Evolutionary conservation across 352 stramenopile species (phyloP), one percentile per base, ranked within the genome.

Genomic region (Phytophthora rubi): DNA sequence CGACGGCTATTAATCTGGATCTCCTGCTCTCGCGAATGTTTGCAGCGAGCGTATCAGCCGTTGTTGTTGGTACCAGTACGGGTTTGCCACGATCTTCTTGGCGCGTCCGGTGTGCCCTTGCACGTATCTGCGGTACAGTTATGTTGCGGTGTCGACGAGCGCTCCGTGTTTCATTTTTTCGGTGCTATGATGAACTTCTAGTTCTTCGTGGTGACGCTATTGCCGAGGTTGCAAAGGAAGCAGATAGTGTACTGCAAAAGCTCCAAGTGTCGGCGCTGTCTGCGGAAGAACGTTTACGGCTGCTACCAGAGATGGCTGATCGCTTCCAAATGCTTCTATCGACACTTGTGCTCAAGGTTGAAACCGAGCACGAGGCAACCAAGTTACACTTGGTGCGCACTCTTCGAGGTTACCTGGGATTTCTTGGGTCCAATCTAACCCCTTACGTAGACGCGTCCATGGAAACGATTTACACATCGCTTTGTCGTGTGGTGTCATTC

Each of bases 101-200:
- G 84, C 73, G 82, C 52, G 82, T 97, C 45, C 83, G 82, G 28
- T 65, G 53, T 49, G 83, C 85, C 15, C 57, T 94, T 21, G 81
- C 84, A n/a, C 62, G 77, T 9, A 75, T 97, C 18, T 97, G 86
- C 54, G 63, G 62, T 44, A 76, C 70, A 10, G 75, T 95, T 13
- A 76, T 93, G 61, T 44, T 87, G 1, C 54, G 77, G 15, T 93
- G 86, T 28, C 85, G 81, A 8, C 51, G 18, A 48, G 76, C 73
- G 0, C 82, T 97, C 12, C 61, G 64, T 3, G 56, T 75, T 3
- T 90, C 78, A 6, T 95, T 94, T 35, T 88, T 97, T 63, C 80
- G 76, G 12, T 92, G 81, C 48, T 93, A 86, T 30, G 89, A 97
- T 61, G 85, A 94, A 56, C 77, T 95, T 32, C 73, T 97, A 52